These are phyloP conservation scores for Termitomyces sp. DNA, from an alignment of 768 basidiomycete genomes.

Conservation along the genomic window DNA sequence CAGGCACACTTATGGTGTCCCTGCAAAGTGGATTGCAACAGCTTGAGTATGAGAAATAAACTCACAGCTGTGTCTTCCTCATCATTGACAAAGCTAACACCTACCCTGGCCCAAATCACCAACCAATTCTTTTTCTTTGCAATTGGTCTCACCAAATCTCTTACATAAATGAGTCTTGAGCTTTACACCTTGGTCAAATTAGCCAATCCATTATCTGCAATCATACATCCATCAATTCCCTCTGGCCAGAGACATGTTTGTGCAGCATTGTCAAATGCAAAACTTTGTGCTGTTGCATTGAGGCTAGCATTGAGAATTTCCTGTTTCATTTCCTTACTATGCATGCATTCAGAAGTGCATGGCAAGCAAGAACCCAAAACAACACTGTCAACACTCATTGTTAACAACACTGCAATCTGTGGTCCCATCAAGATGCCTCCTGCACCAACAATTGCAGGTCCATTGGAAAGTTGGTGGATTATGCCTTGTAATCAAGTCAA, in stretches of 20 bases:
- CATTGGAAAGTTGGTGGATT: conserved; percentile 31
- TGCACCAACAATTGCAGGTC: conserved; percentile 53
- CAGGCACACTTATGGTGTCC: too few relatives aligned
- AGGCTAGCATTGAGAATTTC: conserved; percentile 23
- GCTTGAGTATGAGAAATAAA: neutral
- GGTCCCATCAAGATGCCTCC: conserved; percentile 55
- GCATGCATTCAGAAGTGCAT: conserved; percentile 44
- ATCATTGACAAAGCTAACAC: conserved; percentile 34
- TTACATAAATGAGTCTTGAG: conserved; percentile 26
- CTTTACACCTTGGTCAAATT: conserved; percentile 28
- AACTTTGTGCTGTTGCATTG: conserved; percentile 35
- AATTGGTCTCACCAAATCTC: conserved; percentile 25
- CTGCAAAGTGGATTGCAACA: too few relatives aligned
- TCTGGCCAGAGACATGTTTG: conserved; percentile 40
- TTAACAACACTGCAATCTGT: conserved; percentile 48
- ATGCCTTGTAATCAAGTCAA: conserved; percentile 45
- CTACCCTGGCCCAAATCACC: conserved; percentile 43
- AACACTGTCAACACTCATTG: conserved; percentile 51
- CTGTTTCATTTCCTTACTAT: conserved; percentile 19
- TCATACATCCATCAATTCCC: conserved; percentile 41
- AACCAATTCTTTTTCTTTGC: conserved; percentile 23
- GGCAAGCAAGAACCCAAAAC: conserved; percentile 60
- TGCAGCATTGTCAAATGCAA: conserved; percentile 41
- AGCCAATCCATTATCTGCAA: conserved; percentile 34
- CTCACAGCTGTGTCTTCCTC: conserved; percentile 27